Base-by-base conservation (phyloP, 228 moss, liverwort and hornwort genomes). In the Sphagnum fallax region DNA sequence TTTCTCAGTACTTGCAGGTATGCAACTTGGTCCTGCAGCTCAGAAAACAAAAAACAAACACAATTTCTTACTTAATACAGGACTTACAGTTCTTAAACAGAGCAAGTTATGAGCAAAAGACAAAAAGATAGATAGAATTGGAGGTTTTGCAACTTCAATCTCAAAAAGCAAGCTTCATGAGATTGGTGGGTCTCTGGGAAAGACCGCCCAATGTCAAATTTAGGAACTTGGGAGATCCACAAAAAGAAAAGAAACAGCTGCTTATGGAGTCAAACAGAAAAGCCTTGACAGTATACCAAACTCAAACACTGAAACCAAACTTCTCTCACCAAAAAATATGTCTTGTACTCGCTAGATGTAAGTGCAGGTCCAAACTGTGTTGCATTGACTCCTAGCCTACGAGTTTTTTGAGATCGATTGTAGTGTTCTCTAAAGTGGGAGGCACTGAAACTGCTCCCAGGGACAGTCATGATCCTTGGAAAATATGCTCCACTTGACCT, bases 341-440 rank as follows among this genome's bases (percentile, higher is more conserved):
- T 68, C 60, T 74, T 58, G 60, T 98, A 98, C 51, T 90, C 93
- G 67, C 53, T 70, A 18, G 84, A 69, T 52, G 70, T 72, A 68
- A 98, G 75, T 10, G 93, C 77, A 10, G 91, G 93, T 73, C 97
- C 97, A 63, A 81, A 93, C 48, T 83, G 68, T n/a, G 85, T 85
- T 72, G 79, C 85, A 57, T 98, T 92, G 12, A 63, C 52, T 53
- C 75, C 88, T 59, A 98, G 76, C 60, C 76, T 88, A 59, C 85
- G 68, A 52, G 3, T 1, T 55, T 65, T 53, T 32, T 18, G 51
- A 49, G 73, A 15, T 47, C 5, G 16, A 10, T 6, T 32, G 32
- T 32, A 32, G 32, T 32, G 32, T 32, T 32, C 32, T 32, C 32
- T 32, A 32, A 32, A 32, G 32, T 32, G 32, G 32, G 32, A 32